Evolutionary conservation across 2,329 filamentous ascomycete genomes (phyloP).

Genomic region (Curvularia hawaiiensis): DNA sequence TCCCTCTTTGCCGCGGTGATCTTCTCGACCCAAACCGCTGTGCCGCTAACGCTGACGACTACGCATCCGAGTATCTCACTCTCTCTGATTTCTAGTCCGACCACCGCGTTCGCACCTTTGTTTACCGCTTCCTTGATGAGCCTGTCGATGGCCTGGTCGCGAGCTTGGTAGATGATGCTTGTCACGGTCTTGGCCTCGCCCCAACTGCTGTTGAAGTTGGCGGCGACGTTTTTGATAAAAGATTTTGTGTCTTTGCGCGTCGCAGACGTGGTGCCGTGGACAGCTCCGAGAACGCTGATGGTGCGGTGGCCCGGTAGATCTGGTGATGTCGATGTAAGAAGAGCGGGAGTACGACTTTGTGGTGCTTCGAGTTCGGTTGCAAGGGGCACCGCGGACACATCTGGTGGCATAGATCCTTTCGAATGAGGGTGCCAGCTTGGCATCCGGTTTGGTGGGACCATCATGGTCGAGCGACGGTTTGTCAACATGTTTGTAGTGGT

Average conservation of each 20-base stretch:
- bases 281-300: conserved; percentile 35
- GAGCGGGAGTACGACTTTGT: conserved; percentile 33
- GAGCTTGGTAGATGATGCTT: conserved; percentile 38
- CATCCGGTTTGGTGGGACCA: conserved; percentile 33
- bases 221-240: conserved; percentile 38
- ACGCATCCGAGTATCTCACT: conserved; percentile 43
- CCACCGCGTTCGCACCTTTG: conserved; percentile 40
- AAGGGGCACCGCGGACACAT: conserved; percentile 10
- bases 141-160: conserved; percentile 43
- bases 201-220: conserved; percentile 26
- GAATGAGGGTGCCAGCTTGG: conserved; percentile 33
- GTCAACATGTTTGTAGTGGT: conserved; percentile 36
- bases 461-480: conserved; percentile 46
- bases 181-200: conserved; percentile 42
- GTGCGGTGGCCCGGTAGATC: conserved; percentile 35
- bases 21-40: conserved; percentile 39
- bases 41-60: conserved; percentile 41
- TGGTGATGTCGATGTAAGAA: conserved; percentile 38
- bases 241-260: conserved; percentile 43
- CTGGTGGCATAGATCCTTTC: conserved; percentile 20
- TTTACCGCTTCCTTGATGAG: conserved; percentile 41
- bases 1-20: conserved; percentile 27
- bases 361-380: conserved; percentile 32
- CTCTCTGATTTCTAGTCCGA: conserved; percentile 40
- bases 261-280: conserved; percentile 40